Evolutionary conservation across 2,329 filamentous ascomycete genomes (phyloP).

Genomic region (Phoma sp.): DNA sequence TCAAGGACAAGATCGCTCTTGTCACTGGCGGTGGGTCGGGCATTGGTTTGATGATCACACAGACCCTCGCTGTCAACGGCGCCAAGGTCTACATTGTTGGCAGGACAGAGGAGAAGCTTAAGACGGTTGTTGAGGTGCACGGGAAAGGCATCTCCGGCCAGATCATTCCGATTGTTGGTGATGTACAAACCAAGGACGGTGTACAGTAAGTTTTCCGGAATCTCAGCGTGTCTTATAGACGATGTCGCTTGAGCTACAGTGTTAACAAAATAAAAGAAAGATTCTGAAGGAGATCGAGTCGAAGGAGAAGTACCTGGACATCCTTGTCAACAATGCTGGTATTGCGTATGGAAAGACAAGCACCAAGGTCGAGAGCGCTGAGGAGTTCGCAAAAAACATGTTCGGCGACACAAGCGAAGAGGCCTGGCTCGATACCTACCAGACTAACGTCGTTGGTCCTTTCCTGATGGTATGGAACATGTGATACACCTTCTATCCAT

Average conservation of each 20-base stretch:
- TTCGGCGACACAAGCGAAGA: conserved; percentile 53
- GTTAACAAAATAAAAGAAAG: conserved; percentile 29
- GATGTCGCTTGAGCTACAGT: background rate
- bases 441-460: conserved; percentile 56
- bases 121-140: conserved; percentile 53
- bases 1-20: conserved; percentile 50
- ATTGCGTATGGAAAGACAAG: conserved; percentile 49
- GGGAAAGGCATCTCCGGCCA: conserved; percentile 53
- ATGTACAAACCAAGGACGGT: conserved; percentile 53
- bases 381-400: conserved; percentile 53
- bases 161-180: conserved; percentile 54
- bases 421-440: conserved; percentile 54
- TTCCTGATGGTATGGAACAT: conserved; percentile 48
- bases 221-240: too few species aligned
- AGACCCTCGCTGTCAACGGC: conserved; percentile 55
- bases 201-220: conserved; percentile 39
- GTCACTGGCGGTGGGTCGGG: conserved; percentile 54
- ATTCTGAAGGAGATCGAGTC: conserved; percentile 52
- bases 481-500: background rate
- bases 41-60: conserved; percentile 56
- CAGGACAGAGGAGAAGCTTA: conserved; percentile 56
- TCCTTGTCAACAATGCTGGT: conserved; percentile 57
- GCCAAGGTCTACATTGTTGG: conserved; percentile 58
- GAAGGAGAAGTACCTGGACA: conserved; percentile 53
- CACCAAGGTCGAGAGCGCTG: conserved; percentile 49